Conservation (phyloP, 2,329 filamentous ascomycete species). For the Tolypocladium sp. region DNA sequence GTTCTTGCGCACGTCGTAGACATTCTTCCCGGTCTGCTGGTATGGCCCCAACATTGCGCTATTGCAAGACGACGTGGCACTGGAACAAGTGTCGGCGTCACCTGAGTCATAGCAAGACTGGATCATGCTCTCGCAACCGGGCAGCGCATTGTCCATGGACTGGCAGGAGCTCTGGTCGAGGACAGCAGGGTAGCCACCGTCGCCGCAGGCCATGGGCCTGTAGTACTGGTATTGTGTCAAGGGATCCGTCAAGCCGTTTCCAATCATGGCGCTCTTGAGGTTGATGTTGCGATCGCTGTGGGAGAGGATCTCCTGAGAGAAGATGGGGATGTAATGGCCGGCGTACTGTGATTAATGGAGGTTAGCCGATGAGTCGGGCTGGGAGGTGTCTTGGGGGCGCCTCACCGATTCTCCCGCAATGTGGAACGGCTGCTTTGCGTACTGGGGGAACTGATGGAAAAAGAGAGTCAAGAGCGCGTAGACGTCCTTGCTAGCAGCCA, state of each 20-base stretch:
- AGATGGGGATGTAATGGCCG: conserved; percentile 89
- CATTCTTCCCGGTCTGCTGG: conserved; percentile 84
- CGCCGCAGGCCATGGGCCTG: conserved; percentile 93
- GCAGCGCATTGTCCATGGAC: conserved; percentile 84
- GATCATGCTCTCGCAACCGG: conserved; percentile 80
- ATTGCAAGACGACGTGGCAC: conserved; percentile 75
- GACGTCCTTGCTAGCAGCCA: conserved; percentile 91
- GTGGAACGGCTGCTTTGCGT: conserved; percentile 89
- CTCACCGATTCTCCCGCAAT: conserved; percentile 73
- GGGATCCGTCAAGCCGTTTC: conserved; percentile 90
- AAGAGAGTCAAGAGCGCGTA: conserved; percentile 94
- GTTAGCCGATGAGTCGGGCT: too few relatives aligned
- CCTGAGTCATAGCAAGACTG: conserved; percentile 83
- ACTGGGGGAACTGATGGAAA: conserved; percentile 97
- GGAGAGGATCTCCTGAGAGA: conserved; percentile 79
- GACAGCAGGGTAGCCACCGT: conserved; percentile 85
- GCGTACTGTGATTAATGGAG: conserved; percentile 44
- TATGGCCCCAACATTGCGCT: conserved; percentile 88
- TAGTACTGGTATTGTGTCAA: conserved; percentile 90
- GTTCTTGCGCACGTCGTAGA: conserved; percentile 85
- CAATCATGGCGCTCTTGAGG: conserved; percentile 87
- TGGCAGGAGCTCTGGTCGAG: conserved; percentile 68
- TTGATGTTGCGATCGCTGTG: conserved; percentile 97
- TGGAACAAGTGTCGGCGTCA: conserved; percentile 70
- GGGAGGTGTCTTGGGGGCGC: too few relatives aligned